A percentile compares a stretch with the other conserved stretches of the same genome.
Conservation (phyloP, 306 rosid species). For the Lithocarpus polystachyus region DNA sequence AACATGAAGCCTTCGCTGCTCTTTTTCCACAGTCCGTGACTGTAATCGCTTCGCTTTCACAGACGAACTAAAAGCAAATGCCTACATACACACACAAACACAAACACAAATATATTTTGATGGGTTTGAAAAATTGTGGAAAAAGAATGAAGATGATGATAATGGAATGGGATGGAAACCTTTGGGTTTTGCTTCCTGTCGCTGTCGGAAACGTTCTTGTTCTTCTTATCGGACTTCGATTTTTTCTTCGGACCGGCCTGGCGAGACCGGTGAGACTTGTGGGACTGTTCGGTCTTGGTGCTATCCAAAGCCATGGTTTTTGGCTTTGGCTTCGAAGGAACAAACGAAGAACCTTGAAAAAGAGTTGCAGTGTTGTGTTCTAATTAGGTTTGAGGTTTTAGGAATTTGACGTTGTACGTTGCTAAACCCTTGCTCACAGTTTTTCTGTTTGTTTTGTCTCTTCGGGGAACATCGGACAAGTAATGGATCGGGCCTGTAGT, state of each 20-base stretch:
- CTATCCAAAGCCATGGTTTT: conserved; percentile 47
- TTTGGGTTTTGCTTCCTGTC: conserved; percentile 63
- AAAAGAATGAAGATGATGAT: neutral
- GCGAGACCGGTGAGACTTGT: conserved; percentile 68
- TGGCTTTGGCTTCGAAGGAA: neutral
- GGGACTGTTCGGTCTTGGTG: conserved; percentile 56
- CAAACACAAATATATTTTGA: neutral
- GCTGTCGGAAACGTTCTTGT: conserved; percentile 33
- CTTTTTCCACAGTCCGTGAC: conserved; percentile 92
- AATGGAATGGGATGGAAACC: conserved; percentile 21
- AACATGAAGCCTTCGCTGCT: conserved; percentile 86
- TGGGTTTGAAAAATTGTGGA: neutral
- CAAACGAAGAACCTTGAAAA: neutral
- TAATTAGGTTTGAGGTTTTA: no score
- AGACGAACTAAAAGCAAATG: conserved; percentile 73
- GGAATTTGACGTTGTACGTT: no score
- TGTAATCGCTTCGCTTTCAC: conserved; percentile 74
- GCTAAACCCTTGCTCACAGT: no score
- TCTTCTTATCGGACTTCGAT: conserved; percentile 48
- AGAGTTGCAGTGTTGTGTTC: no score
- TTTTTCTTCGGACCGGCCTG: conserved; percentile 69
- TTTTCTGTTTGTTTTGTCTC: no score
- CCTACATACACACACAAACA: conserved; percentile 18
- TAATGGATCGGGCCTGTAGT: no score
- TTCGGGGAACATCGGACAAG: no score